These are phyloP conservation scores for Dictyostelium purpureum DNA, from an alignment of 78 protist genomes.

Conservation along the genomic window DNA sequence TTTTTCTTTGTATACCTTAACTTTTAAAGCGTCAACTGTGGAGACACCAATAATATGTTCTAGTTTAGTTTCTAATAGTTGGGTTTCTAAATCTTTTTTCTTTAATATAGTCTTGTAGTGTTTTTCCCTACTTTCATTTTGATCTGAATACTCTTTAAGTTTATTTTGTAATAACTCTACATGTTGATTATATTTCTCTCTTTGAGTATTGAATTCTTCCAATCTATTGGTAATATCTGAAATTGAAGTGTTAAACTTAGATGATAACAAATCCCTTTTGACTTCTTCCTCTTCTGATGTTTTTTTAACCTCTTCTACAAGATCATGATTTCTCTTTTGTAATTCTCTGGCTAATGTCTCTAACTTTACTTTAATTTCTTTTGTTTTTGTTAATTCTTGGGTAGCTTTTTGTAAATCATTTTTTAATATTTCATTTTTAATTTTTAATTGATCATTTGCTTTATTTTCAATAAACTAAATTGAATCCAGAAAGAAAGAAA, in stretches of 20 bases:
- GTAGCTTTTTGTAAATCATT: too few relatives aligned
- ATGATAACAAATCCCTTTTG: constrained; percentile 6
- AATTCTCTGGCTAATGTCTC: neutral
- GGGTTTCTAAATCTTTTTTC: neutral
- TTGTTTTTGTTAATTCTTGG: too few relatives aligned
- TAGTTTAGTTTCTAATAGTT: too few relatives aligned
- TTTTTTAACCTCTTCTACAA: neutral
- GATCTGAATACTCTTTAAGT: neutral
- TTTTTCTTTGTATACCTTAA: too few relatives aligned
- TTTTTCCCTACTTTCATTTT: neutral
- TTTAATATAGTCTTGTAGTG: neutral
- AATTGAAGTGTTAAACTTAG: constrained; percentile 15
- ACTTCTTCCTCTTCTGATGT: constrained; percentile 5
- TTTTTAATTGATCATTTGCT: too few relatives aligned
- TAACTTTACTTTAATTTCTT: too few relatives aligned
- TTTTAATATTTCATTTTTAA: too few relatives aligned
- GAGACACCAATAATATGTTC: too few relatives aligned
- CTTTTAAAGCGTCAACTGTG: too few relatives aligned
- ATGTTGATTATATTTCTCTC: constrained; percentile 8
- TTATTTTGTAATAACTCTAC: constrained; percentile 5
- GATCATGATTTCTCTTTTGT: constrained; percentile 22
- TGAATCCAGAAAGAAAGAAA: too few relatives aligned
- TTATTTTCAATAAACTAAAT: too few relatives aligned
- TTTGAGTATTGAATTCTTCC: constrained; percentile 30
- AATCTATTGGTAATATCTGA: constrained; percentile 17